Evolutionary conservation across 2,329 filamentous ascomycete genomes (phyloP), one percentile per base, ranked within the genome.

Genomic region (Colletotrichum eleusines): DNA sequence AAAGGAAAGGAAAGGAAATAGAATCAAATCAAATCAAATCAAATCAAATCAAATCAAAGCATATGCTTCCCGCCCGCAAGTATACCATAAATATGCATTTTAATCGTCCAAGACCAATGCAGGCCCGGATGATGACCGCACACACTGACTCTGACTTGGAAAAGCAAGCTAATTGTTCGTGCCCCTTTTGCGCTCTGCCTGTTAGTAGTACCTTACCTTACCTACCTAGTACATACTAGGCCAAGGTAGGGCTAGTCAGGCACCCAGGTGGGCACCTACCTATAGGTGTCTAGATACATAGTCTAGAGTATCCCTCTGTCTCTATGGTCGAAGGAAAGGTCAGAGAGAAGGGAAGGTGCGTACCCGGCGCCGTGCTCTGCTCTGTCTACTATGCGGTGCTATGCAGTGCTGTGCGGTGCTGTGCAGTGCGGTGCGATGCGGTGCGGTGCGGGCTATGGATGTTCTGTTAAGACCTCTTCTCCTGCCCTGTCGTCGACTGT

Each of bases 381-480:
- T n/a, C n/a, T n/a, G n/a, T n/a, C n/a, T n/a, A n/a, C n/a, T n/a
- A n/a, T n/a, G n/a, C 16, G 28, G 31, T 44, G 42, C 42, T 8
- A 23, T 40, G 31, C 55, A 5, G 54, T 48, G n/a, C n/a, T n/a
- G n/a, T n/a, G n/a, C 16, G 28, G 31, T 44, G 42, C 42, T 8
- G 46, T 40, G 31, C 55, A 5, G 54, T 48, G n/a, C n/a, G n/a
- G n/a, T n/a, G n/a, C 16, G 28, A n/a, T 44, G 42, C 42, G 1
- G 46, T 40, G 31, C 55, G 6, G 54, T 48, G 18, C 62, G 46
- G 68, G 42, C 57, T 58, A 68, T 63, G 58, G 50, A 71, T 71
- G 16, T 71, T 67, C 68, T 51, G 63, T 53, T 18, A 51, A 48
- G 57, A 66, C 42, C 61, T 60, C 61, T 46, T 53, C n/a, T 40